Percentiles rank a stretch among this genome's conserved stretches.
Conservation (phyloP, 495 filamentous ascomycete species). For the Lasiosphaeria ovina region DNA sequence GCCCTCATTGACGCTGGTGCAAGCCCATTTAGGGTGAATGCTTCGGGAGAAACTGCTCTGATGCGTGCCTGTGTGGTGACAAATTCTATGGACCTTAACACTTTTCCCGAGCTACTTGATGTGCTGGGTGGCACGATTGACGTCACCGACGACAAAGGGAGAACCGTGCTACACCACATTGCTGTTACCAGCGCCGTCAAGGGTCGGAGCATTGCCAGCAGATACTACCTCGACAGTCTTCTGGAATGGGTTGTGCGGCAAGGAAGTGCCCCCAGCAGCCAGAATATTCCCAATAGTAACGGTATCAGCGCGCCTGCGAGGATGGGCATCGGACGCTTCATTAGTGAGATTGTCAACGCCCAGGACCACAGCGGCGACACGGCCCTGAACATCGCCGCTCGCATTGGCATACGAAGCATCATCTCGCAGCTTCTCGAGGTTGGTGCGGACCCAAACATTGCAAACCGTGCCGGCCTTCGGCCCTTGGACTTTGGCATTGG, state of each 20-base stretch:
- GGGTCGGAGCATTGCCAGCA: conserved; percentile 76
- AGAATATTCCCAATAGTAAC: conserved; percentile 37
- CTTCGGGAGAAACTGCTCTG: conserved; percentile 82
- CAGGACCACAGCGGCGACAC: conserved; percentile 92
- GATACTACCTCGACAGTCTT: conserved; percentile 90
- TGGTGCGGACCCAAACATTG: conserved; percentile 81
- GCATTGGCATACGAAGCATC: conserved; percentile 85
- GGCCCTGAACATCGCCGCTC: conserved; percentile 86
- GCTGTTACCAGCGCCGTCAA: conserved; percentile 92
- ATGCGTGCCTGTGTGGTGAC: conserved; percentile 85
- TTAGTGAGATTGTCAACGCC: conserved; percentile 92
- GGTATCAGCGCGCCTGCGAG: conserved; percentile 46
- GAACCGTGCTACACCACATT: conserved; percentile 94
- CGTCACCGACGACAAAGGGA: conserved; percentile 78
- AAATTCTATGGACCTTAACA: conserved; percentile 83
- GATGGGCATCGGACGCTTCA: conserved; percentile 84
- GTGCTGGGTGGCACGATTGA: conserved; percentile 88
- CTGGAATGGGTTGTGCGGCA: conserved; percentile 90
- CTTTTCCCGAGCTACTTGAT: conserved; percentile 79
- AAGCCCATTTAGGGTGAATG: conserved; percentile 81
- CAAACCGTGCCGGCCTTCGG: conserved; percentile 81
- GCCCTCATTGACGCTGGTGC: conserved; percentile 80
- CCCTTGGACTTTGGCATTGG: conserved; percentile 92
- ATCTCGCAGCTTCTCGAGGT: conserved; percentile 92
- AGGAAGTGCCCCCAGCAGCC: conserved; percentile 63